Evolutionary conservation across 306 rosid species (phyloP).

Genomic region (Corylus heterophylla): DNA sequence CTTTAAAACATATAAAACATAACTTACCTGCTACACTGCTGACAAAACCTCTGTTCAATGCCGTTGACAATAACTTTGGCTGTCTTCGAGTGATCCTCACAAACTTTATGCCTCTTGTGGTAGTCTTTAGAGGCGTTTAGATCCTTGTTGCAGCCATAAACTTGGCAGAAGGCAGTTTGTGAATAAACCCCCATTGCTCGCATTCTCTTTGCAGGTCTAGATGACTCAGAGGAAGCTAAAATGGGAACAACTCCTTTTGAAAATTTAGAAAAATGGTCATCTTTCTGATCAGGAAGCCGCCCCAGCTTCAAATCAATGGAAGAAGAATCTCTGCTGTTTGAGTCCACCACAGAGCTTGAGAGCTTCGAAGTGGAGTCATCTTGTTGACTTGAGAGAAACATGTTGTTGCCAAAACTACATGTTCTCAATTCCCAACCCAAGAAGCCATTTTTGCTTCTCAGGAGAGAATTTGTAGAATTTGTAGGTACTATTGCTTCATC

Average conservation of each 20-base stretch:
- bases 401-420: conserved; percentile 44
- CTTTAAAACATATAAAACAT: conserved; percentile 12
- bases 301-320: conserved; percentile 85
- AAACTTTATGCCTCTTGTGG: conserved; percentile 92
- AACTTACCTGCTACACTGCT: conserved; percentile 91
- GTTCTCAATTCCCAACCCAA: conserved; percentile 69
- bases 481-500: conserved; percentile 50
- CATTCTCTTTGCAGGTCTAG: conserved; percentile 59
- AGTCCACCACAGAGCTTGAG: conserved; percentile 53
- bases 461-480: conserved; percentile 42
- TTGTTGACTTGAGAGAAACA: conserved; percentile 44
- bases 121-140: conserved; percentile 78
- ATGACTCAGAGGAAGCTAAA: conserved; percentile 65
- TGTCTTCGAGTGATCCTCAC: conserved; percentile 90
- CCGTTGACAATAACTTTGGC: conserved; percentile 77
- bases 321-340: conserved; percentile 53
- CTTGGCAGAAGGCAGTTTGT: conserved; percentile 69
- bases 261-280: conserved; percentile 33
- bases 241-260: conserved; percentile 41
- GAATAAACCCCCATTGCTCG: conserved; percentile 50
- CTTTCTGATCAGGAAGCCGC: conserved; percentile 53
- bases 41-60: conserved; percentile 86
- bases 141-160: conserved; percentile 85
- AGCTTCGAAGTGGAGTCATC: conserved; percentile 60
- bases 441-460: conserved; percentile 46